Percentiles rank a stretch among this genome's conserved stretches.
Conservation (phyloP, 257 asterid species). For the Nicotiana tabacum region DNA sequence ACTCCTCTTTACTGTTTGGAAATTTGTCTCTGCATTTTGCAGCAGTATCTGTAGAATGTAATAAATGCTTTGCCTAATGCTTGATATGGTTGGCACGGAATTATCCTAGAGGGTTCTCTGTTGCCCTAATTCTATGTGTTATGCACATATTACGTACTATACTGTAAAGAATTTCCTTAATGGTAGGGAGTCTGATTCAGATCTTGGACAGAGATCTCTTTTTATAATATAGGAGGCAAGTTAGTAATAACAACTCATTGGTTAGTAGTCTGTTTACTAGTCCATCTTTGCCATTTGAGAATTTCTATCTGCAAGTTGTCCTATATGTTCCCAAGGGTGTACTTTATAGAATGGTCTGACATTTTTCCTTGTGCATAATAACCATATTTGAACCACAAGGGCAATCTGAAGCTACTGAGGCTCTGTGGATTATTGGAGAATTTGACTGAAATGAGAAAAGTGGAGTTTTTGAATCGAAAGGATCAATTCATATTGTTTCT, state of each 20-base stretch:
- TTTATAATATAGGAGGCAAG: neutral
- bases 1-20: neutral
- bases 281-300: neutral
- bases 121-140: neutral
- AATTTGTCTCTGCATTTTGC: neutral
- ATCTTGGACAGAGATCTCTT: neutral
- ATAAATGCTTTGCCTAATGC: constrained; percentile 2
- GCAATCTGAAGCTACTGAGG: neutral
- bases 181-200: neutral
- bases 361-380: neutral
- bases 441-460: neutral
- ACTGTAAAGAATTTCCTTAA: neutral
- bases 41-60: neutral
- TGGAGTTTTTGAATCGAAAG: neutral
- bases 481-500: neutral
- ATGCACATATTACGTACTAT: neutral
- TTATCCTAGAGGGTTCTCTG: neutral
- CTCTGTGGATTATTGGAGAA: neutral
- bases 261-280: neutral
- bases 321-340: neutral
- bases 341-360: neutral
- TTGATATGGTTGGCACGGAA: neutral
- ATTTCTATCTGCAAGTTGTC: neutral
- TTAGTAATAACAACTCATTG: neutral
- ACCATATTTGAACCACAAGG: neutral